Evolutionary conservation across 2,329 filamentous ascomycete genomes (phyloP).

Genomic region (Fusarium annulatum): DNA sequence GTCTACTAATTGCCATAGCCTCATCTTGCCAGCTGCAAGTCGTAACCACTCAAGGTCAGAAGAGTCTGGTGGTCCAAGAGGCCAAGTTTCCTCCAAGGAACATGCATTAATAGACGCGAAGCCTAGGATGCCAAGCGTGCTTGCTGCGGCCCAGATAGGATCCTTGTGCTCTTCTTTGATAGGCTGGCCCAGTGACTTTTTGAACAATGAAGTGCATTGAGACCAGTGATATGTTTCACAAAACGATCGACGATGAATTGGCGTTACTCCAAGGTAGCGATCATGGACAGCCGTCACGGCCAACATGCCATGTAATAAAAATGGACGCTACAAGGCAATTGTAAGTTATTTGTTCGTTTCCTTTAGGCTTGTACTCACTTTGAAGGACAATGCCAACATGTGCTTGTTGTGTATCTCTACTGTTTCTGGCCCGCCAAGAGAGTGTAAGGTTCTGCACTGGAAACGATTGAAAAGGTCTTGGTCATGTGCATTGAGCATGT

Average conservation of each 20-base stretch:
- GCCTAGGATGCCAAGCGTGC: neutral
- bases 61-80: neutral
- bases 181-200: neutral
- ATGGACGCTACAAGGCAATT: neutral
- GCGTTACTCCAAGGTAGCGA: neutral
- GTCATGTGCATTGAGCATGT: neutral
- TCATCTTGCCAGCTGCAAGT: neutral
- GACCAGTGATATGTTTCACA: neutral
- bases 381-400: neutral
- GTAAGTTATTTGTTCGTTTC: rapidly evolving
- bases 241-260: neutral
- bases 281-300: neutral
- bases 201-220: neutral
- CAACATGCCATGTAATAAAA: neutral
- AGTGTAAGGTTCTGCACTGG: neutral
- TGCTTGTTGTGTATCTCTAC: neutral
- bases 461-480: neutral
- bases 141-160: neutral
- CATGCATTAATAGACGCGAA: neutral
- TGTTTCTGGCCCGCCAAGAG: rapidly evolving
- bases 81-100: neutral
- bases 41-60: neutral
- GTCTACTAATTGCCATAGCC: neutral
- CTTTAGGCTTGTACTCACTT: rapidly evolving
- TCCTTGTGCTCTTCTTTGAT: neutral